phyloP scores from a whole-genome alignment of 2,329 filamentous ascomycete species.

The Ascomycota sp. region DNA sequence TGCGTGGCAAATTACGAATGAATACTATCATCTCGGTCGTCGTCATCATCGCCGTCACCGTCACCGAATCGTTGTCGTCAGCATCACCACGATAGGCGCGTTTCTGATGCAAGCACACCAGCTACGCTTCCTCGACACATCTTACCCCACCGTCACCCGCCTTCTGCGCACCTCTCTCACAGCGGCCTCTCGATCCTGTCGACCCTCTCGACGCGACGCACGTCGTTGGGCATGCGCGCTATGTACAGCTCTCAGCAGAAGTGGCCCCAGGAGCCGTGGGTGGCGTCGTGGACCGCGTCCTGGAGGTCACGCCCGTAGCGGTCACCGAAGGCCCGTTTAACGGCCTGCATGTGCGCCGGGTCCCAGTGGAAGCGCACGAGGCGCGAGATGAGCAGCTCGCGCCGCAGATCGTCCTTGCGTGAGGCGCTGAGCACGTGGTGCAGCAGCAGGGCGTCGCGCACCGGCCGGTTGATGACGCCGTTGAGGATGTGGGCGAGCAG shows the following conservation, averaged over 20 bases:
- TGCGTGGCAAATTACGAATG: too few relatives aligned
- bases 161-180: too few relatives aligned
- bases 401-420: constrained; percentile 49
- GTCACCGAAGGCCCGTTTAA: constrained; percentile 62
- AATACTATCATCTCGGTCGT: too few relatives aligned
- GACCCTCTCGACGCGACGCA: constrained; percentile 23
- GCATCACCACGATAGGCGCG: too few relatives aligned
- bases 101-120: too few relatives aligned
- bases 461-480: constrained; percentile 85
- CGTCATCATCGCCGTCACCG: too few relatives aligned
- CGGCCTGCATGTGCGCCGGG: constrained; percentile 52
- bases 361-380: constrained; percentile 91
- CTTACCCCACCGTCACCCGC: too few relatives aligned
- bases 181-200: too few relatives aligned
- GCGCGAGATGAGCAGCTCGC: constrained; percentile 72
- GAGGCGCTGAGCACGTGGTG: constrained; percentile 72
- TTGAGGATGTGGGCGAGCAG: constrained; percentile 89
- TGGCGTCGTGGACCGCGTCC: constrained; percentile 58
- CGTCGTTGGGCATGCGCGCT: constrained; percentile 36
- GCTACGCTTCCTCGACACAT: too few relatives aligned
- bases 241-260: constrained; percentile 57
- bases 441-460: constrained; percentile 76
- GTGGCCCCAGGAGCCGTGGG: constrained; percentile 53
- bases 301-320: constrained; percentile 59
- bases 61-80: too few relatives aligned